Conservation (phyloP, 2,329 filamentous ascomycete genomes). For the Epicoccum sorghinum region DNA sequence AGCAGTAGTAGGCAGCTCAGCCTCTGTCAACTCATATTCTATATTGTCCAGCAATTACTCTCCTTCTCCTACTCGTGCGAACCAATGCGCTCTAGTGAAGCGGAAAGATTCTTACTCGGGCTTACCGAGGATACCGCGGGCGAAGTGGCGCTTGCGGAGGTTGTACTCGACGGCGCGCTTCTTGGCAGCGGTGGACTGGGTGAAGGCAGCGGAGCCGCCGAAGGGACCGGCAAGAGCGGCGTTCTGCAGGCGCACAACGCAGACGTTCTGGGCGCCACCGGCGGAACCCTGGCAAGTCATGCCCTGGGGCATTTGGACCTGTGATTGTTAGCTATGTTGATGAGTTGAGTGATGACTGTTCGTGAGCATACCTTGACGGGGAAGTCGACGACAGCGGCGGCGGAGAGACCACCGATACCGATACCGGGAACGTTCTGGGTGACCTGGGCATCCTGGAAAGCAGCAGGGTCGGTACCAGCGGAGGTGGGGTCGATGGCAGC, state of each 20-base stretch:
- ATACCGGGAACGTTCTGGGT: constrained; percentile 67
- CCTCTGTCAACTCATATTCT: constrained; percentile 14
- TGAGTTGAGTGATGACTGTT: background rate
- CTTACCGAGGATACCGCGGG: constrained; percentile 44
- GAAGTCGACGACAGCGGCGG: constrained; percentile 68
- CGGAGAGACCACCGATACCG: constrained; percentile 63
- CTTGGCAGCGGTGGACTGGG: constrained; percentile 62
- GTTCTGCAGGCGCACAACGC: constrained; percentile 70
- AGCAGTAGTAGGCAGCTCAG: background rate
- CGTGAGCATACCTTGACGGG: constrained; percentile 54
- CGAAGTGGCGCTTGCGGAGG: constrained; percentile 47
- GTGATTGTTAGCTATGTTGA: constrained; percentile 8
- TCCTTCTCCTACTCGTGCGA: constrained; percentile 1
- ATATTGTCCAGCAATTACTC: constrained; percentile 22
- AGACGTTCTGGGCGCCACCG: constrained; percentile 66
- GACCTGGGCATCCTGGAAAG: constrained; percentile 66
- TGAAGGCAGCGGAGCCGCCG: constrained; percentile 70
- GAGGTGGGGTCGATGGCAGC: constrained; percentile 68
- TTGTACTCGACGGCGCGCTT: constrained; percentile 67
- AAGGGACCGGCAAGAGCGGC: constrained; percentile 67
- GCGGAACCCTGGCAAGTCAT: constrained; percentile 69
- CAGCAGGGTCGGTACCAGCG: constrained; percentile 64
- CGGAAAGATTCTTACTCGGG: constrained; percentile 26
- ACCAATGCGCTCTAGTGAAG: background rate
- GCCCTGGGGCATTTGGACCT: constrained; percentile 68